phyloP scores from a whole-genome alignment of 1,139 yeast genomes.

The Trichomonascaceae sp. region DNA sequence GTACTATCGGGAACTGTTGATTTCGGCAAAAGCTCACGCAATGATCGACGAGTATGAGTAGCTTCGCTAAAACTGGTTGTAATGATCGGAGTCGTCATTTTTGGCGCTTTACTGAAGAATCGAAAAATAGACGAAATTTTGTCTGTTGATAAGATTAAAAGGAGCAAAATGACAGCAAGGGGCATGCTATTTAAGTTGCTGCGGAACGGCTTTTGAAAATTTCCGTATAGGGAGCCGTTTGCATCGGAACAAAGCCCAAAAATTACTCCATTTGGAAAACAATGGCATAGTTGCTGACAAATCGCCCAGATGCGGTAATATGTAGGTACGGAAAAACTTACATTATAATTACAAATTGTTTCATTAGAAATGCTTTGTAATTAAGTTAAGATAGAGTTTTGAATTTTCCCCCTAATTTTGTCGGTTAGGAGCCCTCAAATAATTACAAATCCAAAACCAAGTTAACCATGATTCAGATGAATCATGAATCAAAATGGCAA shows the following conservation, averaged over 20 bases:
- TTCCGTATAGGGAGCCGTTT: neutral
- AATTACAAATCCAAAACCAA: neutral
- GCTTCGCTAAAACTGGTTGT: neutral
- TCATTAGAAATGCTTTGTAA: neutral
- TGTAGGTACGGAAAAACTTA: neutral
- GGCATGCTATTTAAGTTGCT: neutral
- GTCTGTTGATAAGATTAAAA: neutral
- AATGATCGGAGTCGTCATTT: neutral
- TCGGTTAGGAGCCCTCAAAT: neutral
- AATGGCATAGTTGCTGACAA: neutral
- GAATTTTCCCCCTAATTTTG: neutral
- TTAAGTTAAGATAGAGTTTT: neutral
- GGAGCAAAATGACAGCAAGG: neutral
- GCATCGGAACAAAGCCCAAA: neutral
- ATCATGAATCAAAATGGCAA: neutral
- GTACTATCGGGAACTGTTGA: neutral
- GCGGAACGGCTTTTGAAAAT: neutral
- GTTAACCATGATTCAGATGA: neutral
- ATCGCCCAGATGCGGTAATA: neutral
- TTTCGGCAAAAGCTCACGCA: neutral
- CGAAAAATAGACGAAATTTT: neutral
- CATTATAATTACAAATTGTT: too few relatives aligned
- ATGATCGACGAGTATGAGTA: neutral
- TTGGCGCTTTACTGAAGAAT: neutral
- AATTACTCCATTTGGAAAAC: slow-evolving; percentile 26